Evolutionary conservation across 2,329 filamentous ascomycete genomes (phyloP), one percentile per base, ranked within the genome.

Genomic region (Knoxdaviesia capensis): DNA sequence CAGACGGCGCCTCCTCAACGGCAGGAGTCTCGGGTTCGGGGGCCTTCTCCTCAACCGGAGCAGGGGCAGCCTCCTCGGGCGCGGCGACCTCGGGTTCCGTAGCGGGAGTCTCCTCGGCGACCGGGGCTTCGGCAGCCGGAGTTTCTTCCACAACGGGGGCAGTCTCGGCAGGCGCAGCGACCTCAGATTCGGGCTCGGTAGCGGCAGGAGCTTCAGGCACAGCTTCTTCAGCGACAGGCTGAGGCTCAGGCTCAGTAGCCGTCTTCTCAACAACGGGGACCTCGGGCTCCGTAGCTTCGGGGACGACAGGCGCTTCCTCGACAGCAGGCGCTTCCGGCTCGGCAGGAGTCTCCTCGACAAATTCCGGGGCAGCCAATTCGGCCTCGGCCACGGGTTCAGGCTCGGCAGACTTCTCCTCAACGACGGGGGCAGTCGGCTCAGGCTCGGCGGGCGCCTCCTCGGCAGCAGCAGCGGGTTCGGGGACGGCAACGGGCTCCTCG

Each of bases 91-190:
- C 44, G 11, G 41, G 41, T 10, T 38, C 33, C 6, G 8, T 36
- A 31, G 35, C 28, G 20, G 48, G 36, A 38, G 42, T 33, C 32
- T 42, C 46, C 49, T 48, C 33, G 28, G 32, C 40, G 31, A 40
- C 44, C 20, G 42, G 36, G 5, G 34, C 31, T 9, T 48, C 41
- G 10, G 38, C 39, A 37, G 37, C 41, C 3, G 35, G 38, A 11
- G 5, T 6, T 36, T 46, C 43, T 7, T 38, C 29, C 37, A n/a
- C 28, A 32, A 9, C 44, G 11, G 31, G 40, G 35, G 35, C 41
- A 8, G 33, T 35, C 39, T 38, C 39, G 36, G 45, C 34, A n/a
- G 44, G 43, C 34, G 44, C 36, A 39, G 43, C 37, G 41, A 34
- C 34, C 9, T 48, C 45, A 3, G 8, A 9, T 9, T 9, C 8